phyloP scores from a whole-genome alignment of 2,329 filamentous ascomycete species.

The Chalaropsis thielavioides region DNA sequence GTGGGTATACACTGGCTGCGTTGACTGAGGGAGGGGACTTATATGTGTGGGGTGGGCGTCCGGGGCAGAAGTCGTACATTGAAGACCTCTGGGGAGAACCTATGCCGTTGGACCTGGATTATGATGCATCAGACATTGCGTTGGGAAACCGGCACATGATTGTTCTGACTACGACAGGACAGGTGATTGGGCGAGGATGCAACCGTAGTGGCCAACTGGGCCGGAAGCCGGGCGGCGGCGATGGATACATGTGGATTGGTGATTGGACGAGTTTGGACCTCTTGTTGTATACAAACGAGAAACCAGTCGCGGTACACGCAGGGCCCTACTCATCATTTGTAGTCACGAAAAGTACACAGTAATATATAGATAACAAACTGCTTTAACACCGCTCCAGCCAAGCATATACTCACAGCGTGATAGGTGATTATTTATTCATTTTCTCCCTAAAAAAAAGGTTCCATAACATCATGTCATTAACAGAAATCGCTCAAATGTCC shows the following conservation, averaged over 20 bases:
- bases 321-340: slow-evolving; percentile 38
- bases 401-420: not conserved
- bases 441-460: slow-evolving; percentile 12
- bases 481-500: slow-evolving; percentile 12
- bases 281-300: slow-evolving; percentile 20
- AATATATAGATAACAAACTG: not conserved
- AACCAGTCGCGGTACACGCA: slow-evolving; percentile 30
- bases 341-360: slow-evolving; percentile 20
- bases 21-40: slow-evolving; percentile 42
- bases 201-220: slow-evolving; percentile 48
- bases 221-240: not conserved
- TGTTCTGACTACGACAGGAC: slow-evolving; percentile 34
- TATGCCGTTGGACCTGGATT: slow-evolving; percentile 31
- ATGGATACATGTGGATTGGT: slow-evolving; percentile 16
- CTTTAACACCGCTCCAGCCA: not conserved
- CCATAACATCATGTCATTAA: slow-evolving; percentile 18
- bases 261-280: slow-evolving; percentile 29
- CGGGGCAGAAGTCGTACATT: slow-evolving; percentile 14
- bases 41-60: slow-evolving; percentile 43
- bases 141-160: slow-evolving; percentile 47
- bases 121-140: slow-evolving; percentile 41
- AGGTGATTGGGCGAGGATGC: slow-evolving; percentile 41
- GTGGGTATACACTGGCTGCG: slow-evolving; percentile 43
- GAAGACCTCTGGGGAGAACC: slow-evolving; percentile 23
- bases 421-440: slow-evolving; percentile 16